Conservation (phyloP, 2,329 filamentous ascomycete species). For the Ophiostoma pallidulum region DNA sequence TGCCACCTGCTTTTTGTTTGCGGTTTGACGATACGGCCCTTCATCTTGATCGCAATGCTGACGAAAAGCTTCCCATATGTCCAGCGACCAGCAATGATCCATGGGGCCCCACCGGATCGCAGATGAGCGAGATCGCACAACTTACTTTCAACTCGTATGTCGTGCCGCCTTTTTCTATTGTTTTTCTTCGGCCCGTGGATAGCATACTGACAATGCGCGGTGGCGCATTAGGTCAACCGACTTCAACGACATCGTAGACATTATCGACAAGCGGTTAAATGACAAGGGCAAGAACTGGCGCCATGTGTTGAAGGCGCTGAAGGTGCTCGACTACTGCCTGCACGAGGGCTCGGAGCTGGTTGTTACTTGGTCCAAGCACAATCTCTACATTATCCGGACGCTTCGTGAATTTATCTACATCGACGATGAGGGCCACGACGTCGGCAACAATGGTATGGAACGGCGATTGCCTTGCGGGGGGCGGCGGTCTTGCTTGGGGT, state of each 20-base stretch:
- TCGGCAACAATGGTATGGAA: slow-evolving; percentile 82
- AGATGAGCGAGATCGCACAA: slow-evolving; percentile 98
- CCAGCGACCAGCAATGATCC: slow-evolving; percentile 95
- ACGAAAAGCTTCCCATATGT: slow-evolving; percentile 1
- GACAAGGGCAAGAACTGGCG: slow-evolving; percentile 99
- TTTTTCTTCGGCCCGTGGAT: no score
- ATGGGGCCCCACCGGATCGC: slow-evolving; percentile 94
- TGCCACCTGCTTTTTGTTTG: no score
- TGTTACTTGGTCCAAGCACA: slow-evolving; percentile 96
- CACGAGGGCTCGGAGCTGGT: slow-evolving; percentile 95
- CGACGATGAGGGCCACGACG: slow-evolving; percentile 89
- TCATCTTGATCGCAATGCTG: neutral
- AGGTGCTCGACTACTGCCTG: slow-evolving; percentile 94
- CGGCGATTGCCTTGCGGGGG: no score
- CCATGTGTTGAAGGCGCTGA: slow-evolving; percentile 93
- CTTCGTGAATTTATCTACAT: slow-evolving; percentile 93
- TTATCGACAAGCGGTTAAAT: slow-evolving; percentile 96
- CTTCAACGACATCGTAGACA: slow-evolving; percentile 99
- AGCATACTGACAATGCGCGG: slow-evolving; percentile 7
- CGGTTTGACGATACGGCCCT: neutral
- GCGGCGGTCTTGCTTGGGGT: neutral
- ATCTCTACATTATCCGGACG: slow-evolving; percentile 98
- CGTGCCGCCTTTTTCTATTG: no score
- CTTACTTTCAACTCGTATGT: slow-evolving; percentile 95
- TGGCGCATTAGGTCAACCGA: slow-evolving; percentile 63